phyloP scores from a whole-genome alignment of 805 yeast genomes.

The Candida pseudofarinosa region DNA sequence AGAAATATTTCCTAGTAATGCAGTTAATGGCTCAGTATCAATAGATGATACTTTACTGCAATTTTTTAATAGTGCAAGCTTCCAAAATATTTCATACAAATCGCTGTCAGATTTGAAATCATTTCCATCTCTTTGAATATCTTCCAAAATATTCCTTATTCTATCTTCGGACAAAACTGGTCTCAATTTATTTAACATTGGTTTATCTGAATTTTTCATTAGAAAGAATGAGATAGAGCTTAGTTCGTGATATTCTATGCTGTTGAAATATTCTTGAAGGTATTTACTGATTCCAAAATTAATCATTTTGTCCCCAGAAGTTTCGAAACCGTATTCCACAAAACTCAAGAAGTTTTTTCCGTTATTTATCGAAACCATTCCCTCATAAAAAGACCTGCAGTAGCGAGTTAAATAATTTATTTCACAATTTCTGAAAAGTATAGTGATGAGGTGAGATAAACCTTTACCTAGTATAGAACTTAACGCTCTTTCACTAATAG shows the following conservation, averaged over 20 bases:
- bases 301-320: slow-evolving; percentile 42
- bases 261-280: slow-evolving; percentile 46
- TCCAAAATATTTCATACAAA: slow-evolving; percentile 49
- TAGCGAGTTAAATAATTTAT: slow-evolving; percentile 42
- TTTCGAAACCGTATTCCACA: slow-evolving; percentile 40
- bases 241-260: slow-evolving; percentile 4
- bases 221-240: slow-evolving; percentile 29
- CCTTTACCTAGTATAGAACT: slow-evolving; percentile 17
- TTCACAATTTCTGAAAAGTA: slow-evolving; percentile 55
- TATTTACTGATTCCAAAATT: slow-evolving; percentile 40
- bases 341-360: slow-evolving; percentile 41
- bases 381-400: slow-evolving; percentile 42
- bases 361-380: slow-evolving; percentile 17
- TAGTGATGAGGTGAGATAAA: slow-evolving; percentile 43
- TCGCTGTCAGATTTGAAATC: slow-evolving; percentile 5
- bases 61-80: slow-evolving; percentile 39
- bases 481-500: not conserved
- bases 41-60: slow-evolving; percentile 25
- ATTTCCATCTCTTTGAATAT: not conserved
- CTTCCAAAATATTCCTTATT: not conserved
- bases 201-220: slow-evolving; percentile 6
- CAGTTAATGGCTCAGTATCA: slow-evolving; percentile 13
- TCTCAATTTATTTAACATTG: not conserved
- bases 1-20: slow-evolving; percentile 11
- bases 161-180: slow-evolving; percentile 19